Evolutionary conservation across 2,329 filamentous ascomycete genomes (phyloP).

Genomic region (Colletotrichum lini): DNA sequence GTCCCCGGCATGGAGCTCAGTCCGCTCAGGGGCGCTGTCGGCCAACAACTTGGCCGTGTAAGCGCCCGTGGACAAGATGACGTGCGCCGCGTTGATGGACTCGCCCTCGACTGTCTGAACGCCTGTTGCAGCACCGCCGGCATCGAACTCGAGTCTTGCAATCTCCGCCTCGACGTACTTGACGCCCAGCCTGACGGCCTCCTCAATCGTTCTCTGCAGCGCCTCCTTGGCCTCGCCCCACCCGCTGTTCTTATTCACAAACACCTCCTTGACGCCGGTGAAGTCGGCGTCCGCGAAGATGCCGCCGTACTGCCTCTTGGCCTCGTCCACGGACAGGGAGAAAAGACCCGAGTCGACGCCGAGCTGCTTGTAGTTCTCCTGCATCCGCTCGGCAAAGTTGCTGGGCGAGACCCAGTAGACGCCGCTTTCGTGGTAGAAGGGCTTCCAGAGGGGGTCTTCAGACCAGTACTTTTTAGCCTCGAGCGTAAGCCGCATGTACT

Average conservation of each 20-base stretch:
- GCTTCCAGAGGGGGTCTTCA: conserved; percentile 47
- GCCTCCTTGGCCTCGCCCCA: conserved; percentile 71
- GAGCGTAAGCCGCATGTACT: conserved; percentile 50
- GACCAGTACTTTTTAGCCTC: conserved; percentile 51
- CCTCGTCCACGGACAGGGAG: conserved; percentile 63
- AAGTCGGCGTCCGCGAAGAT: conserved; percentile 69
- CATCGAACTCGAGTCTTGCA: conserved; percentile 56
- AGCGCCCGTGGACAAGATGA: conserved; percentile 64
- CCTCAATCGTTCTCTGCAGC: conserved; percentile 62
- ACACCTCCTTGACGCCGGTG: conserved; percentile 64
- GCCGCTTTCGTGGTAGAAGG: conserved; percentile 51
- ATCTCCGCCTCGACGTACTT: conserved; percentile 65
- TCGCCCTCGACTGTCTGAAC: conserved; percentile 62
- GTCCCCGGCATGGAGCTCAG: conserved; percentile 60
- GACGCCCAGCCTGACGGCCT: conserved; percentile 63
- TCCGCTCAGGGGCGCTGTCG: conserved; percentile 58
- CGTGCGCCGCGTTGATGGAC: conserved; percentile 62
- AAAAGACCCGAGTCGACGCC: conserved; percentile 51
- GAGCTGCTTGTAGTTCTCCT: conserved; percentile 49
- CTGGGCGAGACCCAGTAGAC: conserved; percentile 57
- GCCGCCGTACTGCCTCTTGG: conserved; percentile 62
- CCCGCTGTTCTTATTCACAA: conserved; percentile 68
- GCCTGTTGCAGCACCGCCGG: conserved; percentile 60
- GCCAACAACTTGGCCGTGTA: conserved; percentile 65
- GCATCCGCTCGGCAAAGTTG: conserved; percentile 51